Conservation (phyloP, 352 stramenopile genomes). For the Globisporangium ultimum region DNA sequence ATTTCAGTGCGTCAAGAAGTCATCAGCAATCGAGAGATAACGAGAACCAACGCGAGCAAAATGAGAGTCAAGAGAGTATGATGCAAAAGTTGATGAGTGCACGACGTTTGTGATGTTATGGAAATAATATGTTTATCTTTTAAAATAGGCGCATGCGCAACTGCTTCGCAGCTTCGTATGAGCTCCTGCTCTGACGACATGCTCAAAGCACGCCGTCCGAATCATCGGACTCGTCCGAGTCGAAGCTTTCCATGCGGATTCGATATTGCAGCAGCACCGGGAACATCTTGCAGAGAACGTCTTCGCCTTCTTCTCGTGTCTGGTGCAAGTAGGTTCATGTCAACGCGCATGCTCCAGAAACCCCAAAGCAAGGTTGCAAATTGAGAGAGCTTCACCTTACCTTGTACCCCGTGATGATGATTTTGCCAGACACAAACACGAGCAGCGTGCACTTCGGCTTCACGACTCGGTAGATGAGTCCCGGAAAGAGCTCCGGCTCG, state of each 20-base stretch:
- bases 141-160: not conserved
- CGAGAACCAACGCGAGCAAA: not conserved
- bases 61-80: not conserved
- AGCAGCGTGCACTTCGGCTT: conserved; percentile 90
- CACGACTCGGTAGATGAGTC: conserved; percentile 95
- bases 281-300: conserved; percentile 26
- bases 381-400: conserved; percentile 16
- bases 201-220: conserved; percentile 3
- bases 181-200: no score
- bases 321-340: not conserved
- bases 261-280: conserved; percentile 27
- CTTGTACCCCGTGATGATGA: conserved; percentile 93
- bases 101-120: not conserved
- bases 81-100: not conserved
- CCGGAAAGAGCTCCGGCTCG: conserved; percentile 97
- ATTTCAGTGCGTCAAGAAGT: no score
- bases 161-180: no score
- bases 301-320: conserved; percentile 20
- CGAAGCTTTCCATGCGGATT: conserved; percentile 7
- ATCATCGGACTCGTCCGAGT: conserved; percentile 8
- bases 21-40: no score
- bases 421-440: conserved; percentile 17
- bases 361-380: not conserved
- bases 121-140: not conserved
- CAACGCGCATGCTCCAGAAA: no score